These are phyloP conservation scores for Elasticomyces elasticus DNA, from an alignment of 495 filamentous ascomycete species.

Conservation along the genomic window DNA sequence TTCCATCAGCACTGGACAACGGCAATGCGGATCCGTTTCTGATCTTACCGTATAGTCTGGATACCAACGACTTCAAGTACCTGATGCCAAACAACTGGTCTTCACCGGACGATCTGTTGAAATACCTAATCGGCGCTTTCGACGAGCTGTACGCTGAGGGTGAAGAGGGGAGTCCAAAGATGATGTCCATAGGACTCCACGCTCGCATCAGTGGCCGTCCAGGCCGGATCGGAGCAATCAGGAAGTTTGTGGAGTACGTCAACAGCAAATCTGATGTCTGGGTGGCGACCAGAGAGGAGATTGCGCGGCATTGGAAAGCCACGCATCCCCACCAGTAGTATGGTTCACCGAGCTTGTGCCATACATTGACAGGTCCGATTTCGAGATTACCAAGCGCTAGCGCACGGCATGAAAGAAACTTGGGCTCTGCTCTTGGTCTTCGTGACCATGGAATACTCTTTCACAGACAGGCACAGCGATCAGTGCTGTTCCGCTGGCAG, in stretches of 20 bases:
- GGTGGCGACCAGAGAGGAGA: conserved; percentile 8
- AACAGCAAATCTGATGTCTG: not conserved
- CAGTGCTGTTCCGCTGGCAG: no score
- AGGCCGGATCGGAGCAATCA: not conserved
- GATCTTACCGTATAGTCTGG: conserved; percentile 2
- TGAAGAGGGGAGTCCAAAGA: conserved; percentile 1
- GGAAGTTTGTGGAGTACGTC: conserved; percentile 3
- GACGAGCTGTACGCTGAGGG: conserved; percentile 9
- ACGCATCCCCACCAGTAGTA: not conserved
- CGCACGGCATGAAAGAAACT: no score
- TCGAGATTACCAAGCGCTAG: no score
- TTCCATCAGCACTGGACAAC: not conserved
- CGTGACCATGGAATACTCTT: no score
- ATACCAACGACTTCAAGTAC: conserved; percentile 8
- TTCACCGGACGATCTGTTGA: not conserved
- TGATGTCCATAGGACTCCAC: conserved; percentile 4
- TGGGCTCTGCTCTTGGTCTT: no score
- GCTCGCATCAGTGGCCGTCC: conserved; percentile 4
- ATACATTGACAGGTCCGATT: no score
- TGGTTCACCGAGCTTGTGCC: no score
- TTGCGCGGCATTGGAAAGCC: not conserved
- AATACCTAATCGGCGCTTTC: conserved; percentile 1
- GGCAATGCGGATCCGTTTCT: not conserved
- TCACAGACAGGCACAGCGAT: no score
- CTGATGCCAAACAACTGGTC: conserved; percentile 1